Evolutionary conservation across 164 flowering plant genomes (phyloP), one percentile per base, ranked within the genome.

Genomic region (Vitis labrusca): DNA sequence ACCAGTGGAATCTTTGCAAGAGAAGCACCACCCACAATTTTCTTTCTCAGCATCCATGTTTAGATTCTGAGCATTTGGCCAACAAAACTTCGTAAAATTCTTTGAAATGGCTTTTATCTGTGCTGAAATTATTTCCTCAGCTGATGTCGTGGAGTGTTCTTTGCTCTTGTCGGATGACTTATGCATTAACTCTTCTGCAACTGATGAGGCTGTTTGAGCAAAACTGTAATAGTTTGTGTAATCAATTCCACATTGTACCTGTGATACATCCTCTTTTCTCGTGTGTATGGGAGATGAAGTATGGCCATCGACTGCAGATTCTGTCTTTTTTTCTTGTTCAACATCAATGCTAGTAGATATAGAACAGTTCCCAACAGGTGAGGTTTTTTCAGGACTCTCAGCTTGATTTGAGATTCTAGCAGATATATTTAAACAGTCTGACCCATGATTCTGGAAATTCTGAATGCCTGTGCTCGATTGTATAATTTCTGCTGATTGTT

Each of bases 21-120:
- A 76, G 77, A 84, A 81, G 81, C 99, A 96, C 99, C 99, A 96
- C 12, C 97, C 97, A 78, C 99, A 96, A 49, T 82, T 89, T 82
- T 96, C 99, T 71, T 79, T 91, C 71, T 51, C 66, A 2, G 71
- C 79, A 70, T 81, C 82, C 37, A 37, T 64, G 65, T 67, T 66
- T 50, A 70, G 50, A 23, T 74, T 72, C 49, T 69, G 80, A 73
- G 81, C 70, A 74, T 70, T 77, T 66, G 85, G 73, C 98, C 95
- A 91, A 76, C 70, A 73, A 81, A 89, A 90, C 16, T 72, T 85
- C 32, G 77, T 52, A 54, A 68, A 74, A 49, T 77, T 83, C 69
- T 83, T 86, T 29, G 78, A 78, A 52, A 93, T 85, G 49, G 77
- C 79, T 82, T 83, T 89, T 71, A 85, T 72, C 82, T 95, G 96